These are phyloP conservation scores for Cladosporium velox DNA, from an alignment of 2,329 filamentous ascomycete genomes.

Conservation along the genomic window DNA sequence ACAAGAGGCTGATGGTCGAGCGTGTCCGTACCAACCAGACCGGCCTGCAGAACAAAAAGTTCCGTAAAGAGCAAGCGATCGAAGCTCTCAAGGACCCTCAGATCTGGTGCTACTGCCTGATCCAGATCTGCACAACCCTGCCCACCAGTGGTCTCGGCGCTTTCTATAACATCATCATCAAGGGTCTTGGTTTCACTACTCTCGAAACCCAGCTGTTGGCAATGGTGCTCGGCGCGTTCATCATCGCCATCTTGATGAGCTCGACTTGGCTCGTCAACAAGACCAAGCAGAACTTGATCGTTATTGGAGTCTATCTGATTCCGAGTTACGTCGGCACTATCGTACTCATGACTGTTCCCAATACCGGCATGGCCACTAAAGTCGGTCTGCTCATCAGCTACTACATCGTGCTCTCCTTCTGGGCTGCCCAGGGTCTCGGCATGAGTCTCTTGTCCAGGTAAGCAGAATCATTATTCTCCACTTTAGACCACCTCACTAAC, in stretches of 20 bases:
- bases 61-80: constrained; percentile 55
- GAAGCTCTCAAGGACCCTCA: constrained; percentile 67
- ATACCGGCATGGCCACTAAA: constrained; percentile 59
- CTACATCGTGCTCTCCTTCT: constrained; percentile 77
- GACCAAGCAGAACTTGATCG: constrained; percentile 66
- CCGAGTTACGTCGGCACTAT: constrained; percentile 73
- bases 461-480: constrained; percentile 47
- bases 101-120: constrained; percentile 44
- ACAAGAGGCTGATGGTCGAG: constrained; percentile 57
- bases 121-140: constrained; percentile 71
- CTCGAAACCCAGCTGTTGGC: constrained; percentile 72
- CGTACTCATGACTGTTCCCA: constrained; percentile 68
- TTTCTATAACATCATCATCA: constrained; percentile 75
- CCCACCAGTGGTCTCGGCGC: constrained; percentile 72
- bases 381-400: constrained; percentile 71
- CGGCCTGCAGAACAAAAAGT: constrained; percentile 51
- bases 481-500: neutral
- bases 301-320: constrained; percentile 66
- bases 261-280: constrained; percentile 70
- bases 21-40: constrained; percentile 50
- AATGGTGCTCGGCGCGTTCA: constrained; percentile 74
- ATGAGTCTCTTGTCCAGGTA: constrained; percentile 29
- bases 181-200: constrained; percentile 63
- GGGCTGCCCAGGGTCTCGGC: constrained; percentile 57
- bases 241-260: constrained; percentile 67